Base-by-base conservation (phyloP, 2,329 filamentous ascomycete genomes). In the Westerdykella aurantiaca region DNA sequence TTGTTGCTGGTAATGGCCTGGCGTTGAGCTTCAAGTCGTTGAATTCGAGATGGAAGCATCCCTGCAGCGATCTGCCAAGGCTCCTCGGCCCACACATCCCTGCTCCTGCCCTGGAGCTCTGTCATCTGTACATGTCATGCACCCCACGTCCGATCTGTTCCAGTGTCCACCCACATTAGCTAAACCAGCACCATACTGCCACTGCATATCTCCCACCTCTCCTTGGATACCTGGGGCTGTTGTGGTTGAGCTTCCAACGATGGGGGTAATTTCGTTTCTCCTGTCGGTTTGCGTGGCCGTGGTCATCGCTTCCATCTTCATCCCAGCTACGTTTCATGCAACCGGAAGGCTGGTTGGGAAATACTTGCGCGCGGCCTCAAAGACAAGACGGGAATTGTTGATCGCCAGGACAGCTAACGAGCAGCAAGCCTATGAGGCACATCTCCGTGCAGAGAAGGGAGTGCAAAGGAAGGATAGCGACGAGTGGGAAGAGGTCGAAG, bases 401-500 rank as follows among this genome's bases (percentile, higher is more conserved):
- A 52, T 66, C 45, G 58, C 55, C 37, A 55, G 62, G 29, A 62
- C 61, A 6, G 60, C 53, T 4, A 52, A 41, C 11, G 65, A 68
- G 42, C 59, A 64, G 42, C 55, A 49, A 23, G 44, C 44, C 2
- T 55, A 50, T 39, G 38, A 45, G 14, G 38, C 46, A 6, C 54
- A 46, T 22, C 16, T n/a, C 21, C 9, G 7, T 35, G 13, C 25
- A 16, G 33, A 14, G 17, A 9, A 12, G 17, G 33, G 11, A 12
- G 25, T 29, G 25, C 25, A 12, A 9, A 50, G 42, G 34, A 52
- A 45, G 11, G 72, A 77, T 23, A 81, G 85, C 50, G 80, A 82
- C 22, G 83, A 82, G 40, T 87, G 83, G 83, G 82, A 87, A 64
- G 82, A 81, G 56, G 75, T 88, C 18, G 79, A 83, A 46, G 69